Percentiles rank a stretch among this genome's conserved stretches.
phyloP scores from a whole-genome alignment of 2,329 filamentous ascomycete species.

The Pseudocercospora pini-densiflorae region DNA sequence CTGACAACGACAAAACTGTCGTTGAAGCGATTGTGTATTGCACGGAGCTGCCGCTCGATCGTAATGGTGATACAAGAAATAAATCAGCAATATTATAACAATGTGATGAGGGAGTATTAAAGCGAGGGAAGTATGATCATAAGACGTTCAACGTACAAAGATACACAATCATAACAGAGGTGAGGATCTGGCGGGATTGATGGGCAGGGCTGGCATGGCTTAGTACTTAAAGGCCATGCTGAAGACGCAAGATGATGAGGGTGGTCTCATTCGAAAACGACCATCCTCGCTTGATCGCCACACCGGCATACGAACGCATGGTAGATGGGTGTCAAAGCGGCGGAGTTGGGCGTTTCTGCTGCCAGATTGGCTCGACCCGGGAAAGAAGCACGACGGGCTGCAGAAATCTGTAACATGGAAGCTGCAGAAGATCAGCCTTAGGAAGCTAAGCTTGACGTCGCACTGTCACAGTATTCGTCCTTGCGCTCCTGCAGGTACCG shows the following conservation, averaged over 20 bases:
- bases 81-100: constrained; percentile 26
- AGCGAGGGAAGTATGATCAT: constrained; percentile 28
- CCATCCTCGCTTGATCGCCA: constrained; percentile 33
- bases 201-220: constrained; percentile 26
- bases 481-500: constrained; percentile 33
- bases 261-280: constrained; percentile 28
- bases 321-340: constrained; percentile 18
- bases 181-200: constrained; percentile 14
- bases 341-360: constrained; percentile 20
- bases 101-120: constrained; percentile 28
- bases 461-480: constrained; percentile 31
- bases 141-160: constrained; percentile 21
- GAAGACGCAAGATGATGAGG: constrained; percentile 16
- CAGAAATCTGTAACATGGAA: constrained; percentile 31
- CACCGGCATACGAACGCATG: constrained; percentile 23
- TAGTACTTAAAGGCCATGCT: constrained; percentile 28
- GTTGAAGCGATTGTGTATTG: constrained; percentile 24
- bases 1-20: constrained; percentile 26
- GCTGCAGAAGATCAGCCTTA: constrained; percentile 32
- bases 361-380: constrained; percentile 32
- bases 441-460: constrained; percentile 23
- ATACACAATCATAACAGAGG: constrained; percentile 23
- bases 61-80: constrained; percentile 23
- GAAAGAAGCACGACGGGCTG: constrained; percentile 21
- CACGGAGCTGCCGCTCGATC: constrained; percentile 18